phyloP scores from a whole-genome alignment of 805 yeast species.

The Zygotorulaspora sp. region DNA sequence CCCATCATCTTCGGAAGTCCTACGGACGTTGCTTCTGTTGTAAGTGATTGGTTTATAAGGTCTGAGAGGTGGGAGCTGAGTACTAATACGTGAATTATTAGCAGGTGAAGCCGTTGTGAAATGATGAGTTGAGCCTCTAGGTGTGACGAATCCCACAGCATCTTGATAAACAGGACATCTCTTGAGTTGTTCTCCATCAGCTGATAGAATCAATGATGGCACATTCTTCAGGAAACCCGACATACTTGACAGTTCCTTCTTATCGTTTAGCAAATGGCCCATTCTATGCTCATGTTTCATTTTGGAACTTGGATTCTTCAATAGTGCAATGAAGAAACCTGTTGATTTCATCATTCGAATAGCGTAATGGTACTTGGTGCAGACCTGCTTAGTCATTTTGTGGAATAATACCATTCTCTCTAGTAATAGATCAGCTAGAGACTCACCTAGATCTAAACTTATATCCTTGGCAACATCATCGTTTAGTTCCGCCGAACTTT shows the following conservation, averaged over 20 bases:
- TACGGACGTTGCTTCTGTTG: constrained; percentile 30
- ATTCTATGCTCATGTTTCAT: constrained; percentile 10
- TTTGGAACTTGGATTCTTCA: constrained; percentile 33
- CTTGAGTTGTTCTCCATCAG: constrained; percentile 32
- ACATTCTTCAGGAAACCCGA: constrained; percentile 32
- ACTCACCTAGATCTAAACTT: constrained; percentile 38
- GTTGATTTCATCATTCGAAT: constrained; percentile 62
- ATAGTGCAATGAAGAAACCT: constrained; percentile 39
- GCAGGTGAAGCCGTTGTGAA: constrained; percentile 4
- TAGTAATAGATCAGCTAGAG: constrained; percentile 36
- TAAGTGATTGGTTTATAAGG: constrained; percentile 35
- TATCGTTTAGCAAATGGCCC: constrained; percentile 8
- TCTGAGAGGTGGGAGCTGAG: constrained; percentile 32
- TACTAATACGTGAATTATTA: constrained; percentile 13
- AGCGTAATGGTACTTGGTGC: constrained; percentile 59
- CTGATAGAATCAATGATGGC: constrained; percentile 32
- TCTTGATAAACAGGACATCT: constrained; percentile 39
- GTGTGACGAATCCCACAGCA: constrained; percentile 32
- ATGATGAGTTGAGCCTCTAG: constrained; percentile 13
- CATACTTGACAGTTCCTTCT: constrained; percentile 27
- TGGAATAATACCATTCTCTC: constrained; percentile 42
- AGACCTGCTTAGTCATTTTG: constrained; percentile 42
- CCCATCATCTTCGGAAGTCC: constrained; percentile 20
- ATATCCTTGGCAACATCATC: constrained; percentile 32
- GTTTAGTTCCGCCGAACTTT: constrained; percentile 24